Evolutionary conservation across 2,329 filamentous ascomycete genomes (phyloP), one percentile per base, ranked within the genome.

Genomic region (Pseudopithomyces maydicus): DNA sequence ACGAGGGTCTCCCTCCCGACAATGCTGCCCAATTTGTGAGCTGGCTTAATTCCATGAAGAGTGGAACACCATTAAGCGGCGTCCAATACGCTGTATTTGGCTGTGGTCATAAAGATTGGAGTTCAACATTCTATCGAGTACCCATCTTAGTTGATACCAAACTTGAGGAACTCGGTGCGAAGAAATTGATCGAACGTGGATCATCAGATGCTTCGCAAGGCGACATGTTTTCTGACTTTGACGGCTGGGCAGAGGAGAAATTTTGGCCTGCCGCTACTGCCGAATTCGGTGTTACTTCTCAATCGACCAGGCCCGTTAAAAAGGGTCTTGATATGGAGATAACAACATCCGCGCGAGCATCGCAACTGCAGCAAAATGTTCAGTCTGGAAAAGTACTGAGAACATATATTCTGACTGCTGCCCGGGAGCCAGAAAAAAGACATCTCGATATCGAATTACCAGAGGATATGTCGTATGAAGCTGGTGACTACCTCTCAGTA

Each of bases 401-500:
- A 4, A 39, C 55, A 10, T 54, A 62, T 23, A 23, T 54, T 6
- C 56, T 71, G 29, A 64, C 67, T 2, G 35, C 52, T 4, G 33
- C 55, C 8, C 6, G 33, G 22, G 57, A 55, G 4, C 46, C 53
- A 14, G 55, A 54, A 0, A 56, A 60, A 26, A 65, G 66, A 41
- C 55, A 57, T 12, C 66, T 65, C 35, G 64, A 65, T 42, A 50
- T 69, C 35, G 23, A 61, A 29, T 56, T 69, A 19, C 77, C 77
- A 3, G 61, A 65, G 12, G 71, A 64, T 6, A 69, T 85, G 78
- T 81, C 80, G 0, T 92, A 92, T 74, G 79, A 82, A 42, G 82
- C 87, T 1, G 90, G 90, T 14, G 90, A 93, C 69, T 92, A 93
- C 69, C 81, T 92, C 0, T 87, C 88, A 0, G 79, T 91, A 2